Base-by-base conservation (phyloP, 805 yeast species). In the Candida xiaguanensis region DNA sequence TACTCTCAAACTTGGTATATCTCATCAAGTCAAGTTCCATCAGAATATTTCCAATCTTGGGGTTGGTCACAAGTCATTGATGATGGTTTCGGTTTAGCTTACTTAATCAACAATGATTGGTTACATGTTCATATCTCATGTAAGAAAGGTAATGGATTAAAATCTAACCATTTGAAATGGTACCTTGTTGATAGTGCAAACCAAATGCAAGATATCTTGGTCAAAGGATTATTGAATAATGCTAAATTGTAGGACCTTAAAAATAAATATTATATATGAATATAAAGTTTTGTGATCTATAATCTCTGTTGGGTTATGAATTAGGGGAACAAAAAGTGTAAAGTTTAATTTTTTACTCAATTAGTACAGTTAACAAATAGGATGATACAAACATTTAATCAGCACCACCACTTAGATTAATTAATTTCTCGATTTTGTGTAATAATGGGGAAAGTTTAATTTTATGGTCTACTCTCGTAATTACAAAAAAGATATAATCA, bases 31-130 rank as follows among this genome's bases (percentile, higher is more conserved):
- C 98, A 91, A 64, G 72, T 91, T 48, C 84, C 93, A 7, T 84
- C 95, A 4, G 72, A 67, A 47, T 72, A 71, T 61, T 86, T 88
- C 65, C 88, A 88, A 59, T 90, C 95, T 32, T 91, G 90, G 74
- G 99, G 99, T 24, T 91, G 89, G 87, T 78, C 96, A 14, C 95
- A 95, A 61, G 98, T 93, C 36, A 80, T 85, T 51, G 95, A 90
- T 56, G 86, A 83, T 45, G 99, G 99, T 7, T 81, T 85, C 53
- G 99, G 98, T 6, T 74, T 87, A 46, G 97, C 96, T 7, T 91
- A 91, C 70, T 87, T 89, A 87, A 74, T 91, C 55, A 89, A 86
- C 71, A 77, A 78, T 43, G 84, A 90, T 51, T 82, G 85, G 79
- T 55, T 89, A 48, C 91, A 89, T 58, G 79, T 93, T 55, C 91